phyloP scores from a whole-genome alignment of 495 filamentous ascomycete species.

The Talaromyces wortmannii region DNA sequence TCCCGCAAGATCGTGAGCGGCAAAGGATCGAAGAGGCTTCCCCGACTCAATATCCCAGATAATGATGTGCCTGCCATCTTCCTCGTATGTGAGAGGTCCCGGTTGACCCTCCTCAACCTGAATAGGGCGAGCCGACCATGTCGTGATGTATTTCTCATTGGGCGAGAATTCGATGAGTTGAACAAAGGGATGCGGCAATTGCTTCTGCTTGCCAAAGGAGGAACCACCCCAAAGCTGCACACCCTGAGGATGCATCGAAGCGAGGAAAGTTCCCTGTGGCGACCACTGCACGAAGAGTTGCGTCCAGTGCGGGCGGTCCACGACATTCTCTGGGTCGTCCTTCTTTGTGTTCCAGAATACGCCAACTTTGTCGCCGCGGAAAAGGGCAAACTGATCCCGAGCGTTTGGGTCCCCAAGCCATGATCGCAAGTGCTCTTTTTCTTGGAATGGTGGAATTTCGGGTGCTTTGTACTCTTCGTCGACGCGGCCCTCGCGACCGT shows the following conservation, averaged over 20 bases:
- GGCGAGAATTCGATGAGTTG: conserved; percentile 96
- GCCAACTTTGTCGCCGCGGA: conserved; percentile 79
- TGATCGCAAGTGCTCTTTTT: conserved; percentile 91
- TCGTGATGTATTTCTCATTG: conserved; percentile 85
- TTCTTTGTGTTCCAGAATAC: conserved; percentile 98
- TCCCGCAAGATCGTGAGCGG: conserved; percentile 69
- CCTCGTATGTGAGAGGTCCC: conserved; percentile 66
- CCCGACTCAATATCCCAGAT: conserved; percentile 94
- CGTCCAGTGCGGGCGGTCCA: conserved; percentile 92
- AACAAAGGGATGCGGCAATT: conserved; percentile 90
- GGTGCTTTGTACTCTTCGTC: conserved; percentile 84
- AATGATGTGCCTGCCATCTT: conserved; percentile 98
- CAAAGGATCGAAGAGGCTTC: conserved; percentile 87
- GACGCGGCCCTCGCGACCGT: conserved; percentile 86
- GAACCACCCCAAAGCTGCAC: conserved; percentile 94
- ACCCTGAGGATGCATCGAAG: conserved; percentile 90
- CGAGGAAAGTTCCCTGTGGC: conserved; percentile 85
- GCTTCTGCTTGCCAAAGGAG: conserved; percentile 81
- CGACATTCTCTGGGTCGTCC: conserved; percentile 77
- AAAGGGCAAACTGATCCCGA: conserved; percentile 92
- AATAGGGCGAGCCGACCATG: conserved; percentile 91
- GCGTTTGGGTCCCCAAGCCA: conserved; percentile 82
- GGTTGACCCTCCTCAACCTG: conserved; percentile 84
- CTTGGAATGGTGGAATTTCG: conserved; percentile 66
- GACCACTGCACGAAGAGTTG: conserved; percentile 98